Percentiles rank a stretch among this genome's conserved stretches.
phyloP scores from a whole-genome alignment of 352 stramenopile genomes.

The Thalassiosira livingstoniorum region DNA sequence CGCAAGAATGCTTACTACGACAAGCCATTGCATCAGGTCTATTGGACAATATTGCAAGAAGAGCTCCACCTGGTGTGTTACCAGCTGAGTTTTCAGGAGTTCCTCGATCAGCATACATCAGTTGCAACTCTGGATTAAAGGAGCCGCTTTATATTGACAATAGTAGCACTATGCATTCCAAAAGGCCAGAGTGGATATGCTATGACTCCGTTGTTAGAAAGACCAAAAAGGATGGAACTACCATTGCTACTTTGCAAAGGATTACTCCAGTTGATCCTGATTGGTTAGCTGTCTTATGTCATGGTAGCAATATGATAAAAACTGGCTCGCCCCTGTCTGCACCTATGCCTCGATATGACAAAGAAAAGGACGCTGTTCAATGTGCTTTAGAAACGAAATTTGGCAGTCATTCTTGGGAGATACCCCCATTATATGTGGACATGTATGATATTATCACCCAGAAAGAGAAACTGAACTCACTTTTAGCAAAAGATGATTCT shows the following conservation, averaged over 20 bases:
- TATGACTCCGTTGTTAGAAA: conserved; percentile 82
- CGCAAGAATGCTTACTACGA: conserved; percentile 65
- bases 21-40: conserved; percentile 79
- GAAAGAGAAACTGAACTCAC: conserved; percentile 49
- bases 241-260: conserved; percentile 81
- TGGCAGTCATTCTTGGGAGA: conserved; percentile 74
- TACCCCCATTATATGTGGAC: conserved; percentile 72
- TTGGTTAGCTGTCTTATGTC: conserved; percentile 75
- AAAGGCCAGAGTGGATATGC: conserved; percentile 80
- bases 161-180: conserved; percentile 74
- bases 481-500: conserved; percentile 73
- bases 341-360: conserved; percentile 74
- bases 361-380: conserved; percentile 74
- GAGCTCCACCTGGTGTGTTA: conserved; percentile 72
- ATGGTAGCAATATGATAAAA: conserved; percentile 71
- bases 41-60: conserved; percentile 81
- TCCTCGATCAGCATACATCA: conserved; percentile 79
- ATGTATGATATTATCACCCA: conserved; percentile 75
- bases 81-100: conserved; percentile 65
- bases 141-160: conserved; percentile 83
- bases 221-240: conserved; percentile 75
- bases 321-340: conserved; percentile 64
- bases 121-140: conserved; percentile 55
- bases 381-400: conserved; percentile 82
- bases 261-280: conserved; percentile 79